Evolutionary conservation across 2,329 filamentous ascomycete species (phyloP), one percentile per base, ranked within the genome.

Genomic region (Geosmithia morbida): DNA sequence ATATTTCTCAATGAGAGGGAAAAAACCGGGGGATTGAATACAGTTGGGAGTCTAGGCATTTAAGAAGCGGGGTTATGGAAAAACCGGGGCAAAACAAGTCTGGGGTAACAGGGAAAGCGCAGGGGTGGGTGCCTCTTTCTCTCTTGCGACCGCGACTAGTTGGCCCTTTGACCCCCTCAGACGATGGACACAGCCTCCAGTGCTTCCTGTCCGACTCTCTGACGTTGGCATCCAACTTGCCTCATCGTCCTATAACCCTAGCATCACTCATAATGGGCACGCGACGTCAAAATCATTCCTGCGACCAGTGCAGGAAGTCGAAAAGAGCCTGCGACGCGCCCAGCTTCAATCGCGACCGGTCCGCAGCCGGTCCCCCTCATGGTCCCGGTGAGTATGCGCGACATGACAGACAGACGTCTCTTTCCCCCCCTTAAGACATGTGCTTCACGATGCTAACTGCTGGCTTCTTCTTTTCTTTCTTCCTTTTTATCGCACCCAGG

Each of bases 251-350:
- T 11, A 37, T 37, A 3, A 11, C 33, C 10, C 33, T 11, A 7
- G 33, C 5, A 37, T 37, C 33, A 7, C 22, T 26, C 22, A 37
- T 16, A 3, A 37, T 37, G 33, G 33, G 33, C 33, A 37, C 33
- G 33, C 33, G 33, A 37, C 33, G 33, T 16, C 58, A 43, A 20
- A 52, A 53, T 20, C 44, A 43, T 40, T 52, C 53, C 16, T 57
- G 55, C 43, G 55, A 57, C 41, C 55, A 57, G 44, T 57, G 55
- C 45, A 50, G 55, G 43, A 56, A 52, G 46, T 52, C 54, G 2
- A 57, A 57, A 19, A 41, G 54, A 46, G 55, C 53, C 19, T 57
- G 54, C 39, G 55, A 57, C 43, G 53, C 52, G 2, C 45, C 45
- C 29, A 40, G 26, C 33, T 39, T 46, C 37, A 39, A 16, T 29